phyloP scores from a whole-genome alignment of 83 land plant species.

The Picea mariana region DNA sequence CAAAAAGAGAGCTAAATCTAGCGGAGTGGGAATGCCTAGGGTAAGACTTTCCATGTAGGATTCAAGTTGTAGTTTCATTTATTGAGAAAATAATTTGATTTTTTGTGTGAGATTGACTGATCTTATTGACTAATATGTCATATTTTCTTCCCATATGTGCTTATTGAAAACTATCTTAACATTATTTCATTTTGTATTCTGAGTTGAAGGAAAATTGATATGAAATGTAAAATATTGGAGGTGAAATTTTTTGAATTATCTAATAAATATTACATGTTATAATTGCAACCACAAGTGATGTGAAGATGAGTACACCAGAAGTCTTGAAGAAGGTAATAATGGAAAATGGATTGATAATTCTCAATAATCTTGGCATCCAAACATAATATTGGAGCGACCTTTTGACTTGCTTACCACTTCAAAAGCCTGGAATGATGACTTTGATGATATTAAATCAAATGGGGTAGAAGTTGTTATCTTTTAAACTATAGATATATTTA shows the following conservation, averaged over 20 bases:
- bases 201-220: not conserved
- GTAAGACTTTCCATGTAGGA: no score
- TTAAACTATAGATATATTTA: conserved; percentile 53
- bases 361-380: conserved; percentile 3
- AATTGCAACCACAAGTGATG: no score
- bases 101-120: not conserved
- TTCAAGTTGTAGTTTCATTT: no score
- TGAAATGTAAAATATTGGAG: not conserved
- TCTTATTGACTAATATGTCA: not conserved
- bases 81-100: not conserved
- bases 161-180: not conserved
- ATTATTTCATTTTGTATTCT: not conserved
- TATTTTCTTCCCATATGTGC: not conserved
- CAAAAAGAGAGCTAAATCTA: conserved; percentile 40
- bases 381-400: conserved; percentile 20
- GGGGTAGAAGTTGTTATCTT: conserved; percentile 76
- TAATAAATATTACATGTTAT: no score
- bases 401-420: conserved; percentile 32
- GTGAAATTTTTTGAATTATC: no score
- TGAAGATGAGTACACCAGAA: no score
- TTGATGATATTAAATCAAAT: conserved; percentile 71
- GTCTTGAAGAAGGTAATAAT: no score
- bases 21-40: no score
- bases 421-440: conserved; percentile 64
- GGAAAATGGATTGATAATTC: no score